These are phyloP conservation scores for Phytophthora syringae DNA, from an alignment of 352 stramenopile species.

Conservation along the genomic window DNA sequence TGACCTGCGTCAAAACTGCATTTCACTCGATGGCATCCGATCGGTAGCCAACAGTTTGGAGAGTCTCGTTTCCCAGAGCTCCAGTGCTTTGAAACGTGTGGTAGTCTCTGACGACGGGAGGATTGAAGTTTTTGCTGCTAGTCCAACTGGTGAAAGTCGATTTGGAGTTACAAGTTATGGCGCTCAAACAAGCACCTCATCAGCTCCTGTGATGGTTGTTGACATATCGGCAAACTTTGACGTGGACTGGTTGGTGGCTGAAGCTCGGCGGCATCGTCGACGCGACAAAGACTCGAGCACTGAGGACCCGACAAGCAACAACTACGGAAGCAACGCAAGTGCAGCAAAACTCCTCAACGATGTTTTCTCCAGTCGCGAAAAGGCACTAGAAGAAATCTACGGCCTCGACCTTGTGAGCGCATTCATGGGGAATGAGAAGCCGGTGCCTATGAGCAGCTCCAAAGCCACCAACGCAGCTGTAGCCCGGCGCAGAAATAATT, in stretches of 20 bases:
- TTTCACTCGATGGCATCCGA: conserved; percentile 72
- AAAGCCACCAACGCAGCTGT: background rate
- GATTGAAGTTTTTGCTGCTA: conserved; percentile 56
- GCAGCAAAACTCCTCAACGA: conserved; percentile 21
- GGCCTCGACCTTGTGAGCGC: conserved; percentile 63
- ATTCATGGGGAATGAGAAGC: conserved; percentile 36
- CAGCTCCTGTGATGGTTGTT: conserved; percentile 40
- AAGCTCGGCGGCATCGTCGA: conserved; percentile 32
- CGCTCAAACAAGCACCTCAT: conserved; percentile 2
- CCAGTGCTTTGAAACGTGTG: conserved; percentile 41
- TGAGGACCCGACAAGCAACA: conserved; percentile 20
- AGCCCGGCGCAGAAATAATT: conserved; percentile 11
- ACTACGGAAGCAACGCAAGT: conserved; percentile 17
- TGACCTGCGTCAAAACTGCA: conserved; percentile 73
- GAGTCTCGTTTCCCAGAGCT: conserved; percentile 29
- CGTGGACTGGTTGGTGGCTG: conserved; percentile 37
- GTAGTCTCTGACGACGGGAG: conserved; percentile 51
- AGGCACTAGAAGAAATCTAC: conserved; percentile 62
- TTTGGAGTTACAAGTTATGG: conserved; percentile 7
- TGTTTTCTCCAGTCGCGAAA: conserved; percentile 27
- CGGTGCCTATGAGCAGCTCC: background rate
- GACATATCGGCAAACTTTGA: conserved; percentile 63
- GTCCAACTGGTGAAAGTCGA: background rate
- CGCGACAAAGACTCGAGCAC: conserved; percentile 11
- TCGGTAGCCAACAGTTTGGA: conserved; percentile 58